A percentile compares a stretch with the other conserved stretches of the same genome.
These are phyloP conservation scores for Tulasnella sp. DNA, from an alignment of 768 basidiomycete species.

Conservation along the genomic window DNA sequence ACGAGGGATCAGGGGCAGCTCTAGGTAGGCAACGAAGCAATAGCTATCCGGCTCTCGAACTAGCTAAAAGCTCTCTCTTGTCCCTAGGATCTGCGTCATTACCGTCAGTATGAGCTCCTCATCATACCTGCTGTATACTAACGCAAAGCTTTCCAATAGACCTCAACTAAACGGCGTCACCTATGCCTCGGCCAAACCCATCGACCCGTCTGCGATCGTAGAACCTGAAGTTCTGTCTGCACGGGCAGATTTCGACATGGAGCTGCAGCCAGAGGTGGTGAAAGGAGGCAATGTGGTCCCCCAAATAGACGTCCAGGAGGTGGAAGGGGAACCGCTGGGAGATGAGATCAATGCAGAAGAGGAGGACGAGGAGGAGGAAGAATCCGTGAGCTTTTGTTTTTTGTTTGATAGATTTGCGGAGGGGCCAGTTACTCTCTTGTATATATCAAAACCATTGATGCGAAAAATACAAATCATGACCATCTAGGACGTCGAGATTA, in stretches of 20 bases:
- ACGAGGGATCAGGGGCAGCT: slow-evolving; percentile 26
- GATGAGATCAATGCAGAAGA: slow-evolving; percentile 30
- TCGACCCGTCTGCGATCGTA: background rate
- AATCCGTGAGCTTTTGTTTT: slow-evolving; percentile 24
- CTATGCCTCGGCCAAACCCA: background rate
- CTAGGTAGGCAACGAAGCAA: slow-evolving; percentile 12
- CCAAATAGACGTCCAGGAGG: slow-evolving; percentile 5
- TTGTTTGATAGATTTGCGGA: slow-evolving; percentile 28
- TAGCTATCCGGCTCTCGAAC: background rate
- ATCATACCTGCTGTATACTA: no score
- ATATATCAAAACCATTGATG: background rate
- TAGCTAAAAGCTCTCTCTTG: no score
- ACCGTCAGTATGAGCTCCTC: no score
- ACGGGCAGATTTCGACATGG: slow-evolving; percentile 20
- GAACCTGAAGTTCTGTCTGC: slow-evolving; percentile 1
- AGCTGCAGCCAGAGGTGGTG: background rate
- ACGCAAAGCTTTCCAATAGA: no score
- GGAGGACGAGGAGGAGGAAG: slow-evolving; percentile 28
- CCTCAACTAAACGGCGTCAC: no score
- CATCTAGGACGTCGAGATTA: slow-evolving; percentile 74
- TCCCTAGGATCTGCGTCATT: no score
- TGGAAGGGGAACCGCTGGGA: slow-evolving; percentile 17
- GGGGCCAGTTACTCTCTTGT: background rate
- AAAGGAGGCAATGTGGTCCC: no score
- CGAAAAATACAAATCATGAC: background rate